A percentile compares a stretch with the other conserved stretches of the same genome.
Evolutionary conservation across 768 basidiomycete species (phyloP).

Genomic region (Phaffia australis): DNA sequence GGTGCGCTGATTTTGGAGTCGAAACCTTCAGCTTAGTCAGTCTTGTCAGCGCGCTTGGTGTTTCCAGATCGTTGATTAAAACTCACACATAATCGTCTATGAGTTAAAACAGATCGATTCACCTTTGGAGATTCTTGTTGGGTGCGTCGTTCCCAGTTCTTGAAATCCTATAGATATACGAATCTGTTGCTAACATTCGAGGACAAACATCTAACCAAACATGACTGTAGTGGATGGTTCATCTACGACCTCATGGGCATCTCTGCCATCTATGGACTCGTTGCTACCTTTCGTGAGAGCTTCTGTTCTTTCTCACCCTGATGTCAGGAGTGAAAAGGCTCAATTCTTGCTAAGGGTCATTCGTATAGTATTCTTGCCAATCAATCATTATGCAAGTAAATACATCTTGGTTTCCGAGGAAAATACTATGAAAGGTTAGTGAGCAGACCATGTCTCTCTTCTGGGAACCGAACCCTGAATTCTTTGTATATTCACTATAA

Average conservation of each 20-base stretch:
- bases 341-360: neutral
- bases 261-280: constrained; percentile 67
- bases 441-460: constrained; percentile 26
- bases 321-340: too few relatives aligned
- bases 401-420: constrained; percentile 67
- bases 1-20: constrained; percentile 64
- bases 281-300: constrained; percentile 53
- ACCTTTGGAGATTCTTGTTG: constrained; percentile 49
- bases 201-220: neutral
- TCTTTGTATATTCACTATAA: too few relatives aligned
- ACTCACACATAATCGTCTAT: constrained; percentile 43
- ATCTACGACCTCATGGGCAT: constrained; percentile 41
- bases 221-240: neutral
- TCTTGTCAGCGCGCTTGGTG: constrained; percentile 30
- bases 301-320: neutral
- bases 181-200: neutral
- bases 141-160: constrained; percentile 1
- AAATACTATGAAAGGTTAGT: constrained; percentile 67
- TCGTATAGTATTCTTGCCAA: constrained; percentile 45
- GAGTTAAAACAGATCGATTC: constrained; percentile 68
- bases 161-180: neutral
- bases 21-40: constrained; percentile 37
- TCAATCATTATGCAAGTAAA: constrained; percentile 77
- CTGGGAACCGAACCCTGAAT: too few relatives aligned
- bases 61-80: too few relatives aligned